Evolutionary conservation across 345 rosid genomes (phyloP), one percentile per base, ranked within the genome.

Genomic region (Jatropha curcas): DNA sequence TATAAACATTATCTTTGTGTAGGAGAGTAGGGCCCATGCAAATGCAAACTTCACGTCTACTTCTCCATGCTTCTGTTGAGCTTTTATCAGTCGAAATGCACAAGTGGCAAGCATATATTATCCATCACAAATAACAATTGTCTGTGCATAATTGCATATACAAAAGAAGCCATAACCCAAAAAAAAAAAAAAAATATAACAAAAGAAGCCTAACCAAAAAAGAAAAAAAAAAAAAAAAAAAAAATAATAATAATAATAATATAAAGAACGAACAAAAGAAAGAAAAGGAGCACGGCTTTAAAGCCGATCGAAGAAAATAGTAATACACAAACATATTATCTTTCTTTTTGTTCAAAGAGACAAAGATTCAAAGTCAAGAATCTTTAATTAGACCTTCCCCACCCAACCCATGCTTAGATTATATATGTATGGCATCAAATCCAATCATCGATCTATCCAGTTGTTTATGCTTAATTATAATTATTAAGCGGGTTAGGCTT

Each of bases 401-500:
- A 53, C 68, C 78, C 71, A 68, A 68, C 72, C 76, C 57, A 50
- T 22, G 58, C 46, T 41, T 37, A 37, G 5, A 37, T 37, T 1
- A 37, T 37, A 37, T 0, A 8, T n/a, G n/a, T 71, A 74, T 77
- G 77, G 79, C 75, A 84, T 77, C 82, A 82, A 80, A 84, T 82
- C 73, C 65, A 68, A 79, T 77, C 80, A 76, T 67, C 71, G 33
- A 22, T 51, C 71, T 28, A 22, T 51, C n/a, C 24, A 69, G 35
- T 27, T 71, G 56, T 79, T 76, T 70, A 57, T 46, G 65, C 25
- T n/a, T 48, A 41, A 41, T 41, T 41, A 41, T 10, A n/a, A n/a
- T n/a, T n/a, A n/a, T n/a, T n/a, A 68, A 70, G 84, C 80, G 72
- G 78, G 78, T 78, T 83, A 72, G 78, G 82, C 80, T 68, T 53